Base-by-base conservation (phyloP, 345 rosid genomes). In the Hibiscus tridactylites region DNA sequence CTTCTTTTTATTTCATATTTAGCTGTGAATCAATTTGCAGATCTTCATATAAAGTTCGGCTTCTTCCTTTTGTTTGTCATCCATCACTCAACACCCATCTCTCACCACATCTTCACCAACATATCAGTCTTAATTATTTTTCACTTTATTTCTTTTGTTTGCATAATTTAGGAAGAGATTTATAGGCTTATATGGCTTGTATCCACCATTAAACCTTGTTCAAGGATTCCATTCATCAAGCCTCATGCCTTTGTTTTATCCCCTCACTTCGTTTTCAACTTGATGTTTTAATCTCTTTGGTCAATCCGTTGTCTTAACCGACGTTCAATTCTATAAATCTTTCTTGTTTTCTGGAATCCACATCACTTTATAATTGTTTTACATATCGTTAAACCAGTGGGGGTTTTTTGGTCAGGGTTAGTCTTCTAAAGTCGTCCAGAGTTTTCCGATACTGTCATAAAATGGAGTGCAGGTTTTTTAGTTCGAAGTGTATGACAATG, bases 381-480 rank as follows among this genome's bases (percentile, higher is more conserved):
- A 28, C 13, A 65, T 11, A 37, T 37, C n/a, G 16, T 59, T 59
- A 28, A 58, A 59, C 37, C 63, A 59, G 63, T 59, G 63, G 9
- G 63, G 9, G 63, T 17, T 5, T 16, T 5, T 5, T 4, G 37
- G 37, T 59, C 63, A 28, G 37, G 33, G 5, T 56, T 19, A 15
- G 39, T 59, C 9, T 58, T 57, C 76, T 66, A 68, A 37, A 37
- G 42, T 37, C 42, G 1, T 37, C 42, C 42, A 37, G 42, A n/a
- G 17, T 71, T 57, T 75, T 74, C 31, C 8, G n/a, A 7, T 42
- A 0, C 13, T 16, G 75, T 60, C 75, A 63, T 28, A 37, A 35
- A 70, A 89, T 89, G 95, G 86, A 87, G 79, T 54, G 72, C 72
- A 77, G 76, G 57, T 52, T 80, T 53, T 44, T 80, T 64, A 66